These are phyloP conservation scores for Agrocybe praecox DNA, from an alignment of 768 basidiomycete genomes.

Conservation along the genomic window DNA sequence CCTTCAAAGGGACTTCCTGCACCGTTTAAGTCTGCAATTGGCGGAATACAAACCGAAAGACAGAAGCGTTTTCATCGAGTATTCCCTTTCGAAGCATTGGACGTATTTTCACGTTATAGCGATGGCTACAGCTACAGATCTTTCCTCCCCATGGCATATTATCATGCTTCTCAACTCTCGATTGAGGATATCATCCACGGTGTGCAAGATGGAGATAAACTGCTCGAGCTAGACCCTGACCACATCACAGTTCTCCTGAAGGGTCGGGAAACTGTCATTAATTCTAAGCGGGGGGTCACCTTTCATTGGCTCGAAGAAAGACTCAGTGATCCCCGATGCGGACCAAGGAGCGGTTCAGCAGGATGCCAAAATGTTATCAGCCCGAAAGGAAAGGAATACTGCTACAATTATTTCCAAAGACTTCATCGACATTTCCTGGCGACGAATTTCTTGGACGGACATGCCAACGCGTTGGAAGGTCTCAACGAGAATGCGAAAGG, in stretches of 20 bases:
- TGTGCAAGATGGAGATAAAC: constrained; percentile 12
- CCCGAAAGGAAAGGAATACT: neutral
- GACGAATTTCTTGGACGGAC: constrained; percentile 12
- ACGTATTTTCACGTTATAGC: constrained; percentile 13
- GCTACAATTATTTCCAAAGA: neutral
- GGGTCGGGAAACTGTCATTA: constrained; percentile 17
- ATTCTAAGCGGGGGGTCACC: constrained; percentile 14
- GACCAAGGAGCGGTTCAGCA: neutral
- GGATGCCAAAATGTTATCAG: neutral
- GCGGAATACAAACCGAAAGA: neutral
- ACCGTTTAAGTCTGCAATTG: constrained; percentile 3
- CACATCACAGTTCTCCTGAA: constrained; percentile 7
- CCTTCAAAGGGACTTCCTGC: neutral
- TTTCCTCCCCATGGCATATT: constrained; percentile 23
- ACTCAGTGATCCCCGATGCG: neutral
- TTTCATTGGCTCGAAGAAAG: constrained; percentile 17
- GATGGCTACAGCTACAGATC: constrained; percentile 14
- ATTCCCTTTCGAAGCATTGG: constrained; percentile 21
- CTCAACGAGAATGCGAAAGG: constrained; percentile 2
- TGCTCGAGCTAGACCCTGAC: neutral
- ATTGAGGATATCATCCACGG: constrained; percentile 19
- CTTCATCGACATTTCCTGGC: constrained; percentile 4
- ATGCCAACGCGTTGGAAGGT: constrained; percentile 13
- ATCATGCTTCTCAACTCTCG: constrained; percentile 23
- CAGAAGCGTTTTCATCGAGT: constrained; percentile 11